Base-by-base conservation (phyloP, 139 green algal genomes). In the Coelastrella sp. region DNA sequence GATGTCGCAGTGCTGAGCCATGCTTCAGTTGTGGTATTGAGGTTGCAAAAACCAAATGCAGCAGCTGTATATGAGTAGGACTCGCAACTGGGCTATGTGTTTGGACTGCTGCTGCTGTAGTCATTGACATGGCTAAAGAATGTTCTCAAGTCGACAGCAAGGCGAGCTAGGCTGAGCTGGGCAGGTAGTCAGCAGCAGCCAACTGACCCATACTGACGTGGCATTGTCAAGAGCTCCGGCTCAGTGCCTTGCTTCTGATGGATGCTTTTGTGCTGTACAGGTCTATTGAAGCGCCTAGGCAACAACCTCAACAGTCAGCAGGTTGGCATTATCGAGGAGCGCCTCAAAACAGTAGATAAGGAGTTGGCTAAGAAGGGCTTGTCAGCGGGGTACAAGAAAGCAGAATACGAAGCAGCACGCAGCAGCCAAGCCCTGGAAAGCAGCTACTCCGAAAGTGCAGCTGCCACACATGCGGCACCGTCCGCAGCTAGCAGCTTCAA, bases 281-380 rank as follows among this genome's bases (percentile, higher is more conserved):
- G 32, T 14, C 71, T 98, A 54, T 99, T 96, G 96, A 93, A 93
- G 57, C 91, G 93, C 54, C 68, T 99, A 20, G 97, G 97, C 22
- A 91, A 92, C 32, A 91, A 92, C 32, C 85, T 99, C 75, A 95
- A 94, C 13, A 94, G 95, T 59, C 94, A 96, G 87, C 95, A 98
- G 93, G 78, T 92, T 11, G 95, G 95, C 82, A 94, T 98, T 17
- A 94, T 99, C 4, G 94, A 97, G 81, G 97, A 99, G 91, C 95
- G 96, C n/a, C 91, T 98, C 76, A 97, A 97, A 92, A 94, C 94
- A 56, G 89, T 93, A 2, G 94, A 96, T 77, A 96, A 93, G 87
- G 84, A 95, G 68, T 65, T 97, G 22, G 83, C 87, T 8, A 92
- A 94, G 57, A 74, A 88, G 74, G 94, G 94, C 16, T 88, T 94